Evolutionary conservation across 2,329 filamentous ascomycete species (phyloP), one percentile per base, ranked within the genome.

Genomic region (Paecilomyces sp.): DNA sequence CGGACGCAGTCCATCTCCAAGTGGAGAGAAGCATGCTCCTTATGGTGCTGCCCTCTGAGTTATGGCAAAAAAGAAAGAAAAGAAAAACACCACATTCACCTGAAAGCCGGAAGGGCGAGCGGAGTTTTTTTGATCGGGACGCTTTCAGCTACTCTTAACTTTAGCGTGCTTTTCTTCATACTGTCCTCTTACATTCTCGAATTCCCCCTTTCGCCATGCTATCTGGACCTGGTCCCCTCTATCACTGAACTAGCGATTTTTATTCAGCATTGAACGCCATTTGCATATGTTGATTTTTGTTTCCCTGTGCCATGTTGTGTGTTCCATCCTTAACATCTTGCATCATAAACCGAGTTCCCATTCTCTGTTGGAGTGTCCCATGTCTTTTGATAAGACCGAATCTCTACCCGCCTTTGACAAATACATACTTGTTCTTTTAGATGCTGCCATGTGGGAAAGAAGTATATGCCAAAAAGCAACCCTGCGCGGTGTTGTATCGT

Each of bases 1-100:
- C 56, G 67, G 62, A 60, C 63, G 64, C 59, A 69, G 66, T 61
- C 72, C 73, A n/a, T 67, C 68, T 25, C 73, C 75, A 15, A 9
- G 6, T 50, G 69, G 68, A 30, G 72, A 65, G 30, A 62, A 66
- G 50, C 65, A 67, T 25, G 67, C 71, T 31, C 70, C 66, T n/a
- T 74, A 72, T 61, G 72, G 73, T 51, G 68, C 73, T 63, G 71
- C 72, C 8, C 55, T 25, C 28, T 53, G 22, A 30, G 11, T 53
- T 25, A 56, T 70, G 71, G 60, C 72, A 66, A 33, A 34, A 24
- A 31, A 24, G n/a, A 13, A 66, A 28, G 25, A 30, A 33, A 57
- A 31, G 58, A 56, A 55, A 61, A 56, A 56, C 52, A 56, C 51
- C 18, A 12, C 15, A 28, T n/a, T 11, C 51, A 28, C 51, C 51